Conservation (phyloP, 1,139 yeast genomes). For the Yamadazyma membranifaciens region DNA sequence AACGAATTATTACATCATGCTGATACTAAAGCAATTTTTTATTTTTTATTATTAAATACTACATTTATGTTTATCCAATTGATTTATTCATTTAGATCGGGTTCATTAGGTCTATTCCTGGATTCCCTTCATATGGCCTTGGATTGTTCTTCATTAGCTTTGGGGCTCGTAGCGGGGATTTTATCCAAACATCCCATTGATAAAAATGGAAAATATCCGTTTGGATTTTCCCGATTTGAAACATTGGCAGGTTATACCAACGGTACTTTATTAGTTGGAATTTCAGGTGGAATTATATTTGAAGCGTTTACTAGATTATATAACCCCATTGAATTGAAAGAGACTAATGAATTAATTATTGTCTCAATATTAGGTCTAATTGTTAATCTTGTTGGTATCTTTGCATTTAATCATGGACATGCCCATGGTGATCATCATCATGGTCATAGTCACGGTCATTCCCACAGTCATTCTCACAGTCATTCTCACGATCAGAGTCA, state of each 20-base stretch:
- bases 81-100: slow-evolving; percentile 86
- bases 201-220: slow-evolving; percentile 74
- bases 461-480: slow-evolving; percentile 21
- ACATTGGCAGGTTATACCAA: slow-evolving; percentile 94
- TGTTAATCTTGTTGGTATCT: slow-evolving; percentile 88
- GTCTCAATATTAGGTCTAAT: slow-evolving; percentile 82
- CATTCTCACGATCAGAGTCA: slow-evolving; percentile 15
- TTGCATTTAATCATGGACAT: slow-evolving; percentile 88
- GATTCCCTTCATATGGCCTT: slow-evolving; percentile 96
- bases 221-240: slow-evolving; percentile 82
- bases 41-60: slow-evolving; percentile 79
- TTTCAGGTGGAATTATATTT: slow-evolving; percentile 81
- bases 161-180: slow-evolving; percentile 86
- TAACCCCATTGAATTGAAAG: slow-evolving; percentile 73
- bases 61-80: slow-evolving; percentile 94
- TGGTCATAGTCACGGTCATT: slow-evolving; percentile 29
- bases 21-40: slow-evolving; percentile 87
- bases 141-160: slow-evolving; percentile 85
- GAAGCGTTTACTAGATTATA: slow-evolving; percentile 83
- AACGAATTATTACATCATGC: slow-evolving; percentile 52
- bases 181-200: slow-evolving; percentile 44
- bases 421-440: slow-evolving; percentile 34
- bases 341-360: slow-evolving; percentile 79
- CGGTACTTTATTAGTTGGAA: slow-evolving; percentile 83
- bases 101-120: slow-evolving; percentile 84